Evolutionary conservation across 768 basidiomycete species (phyloP), one percentile per base, ranked within the genome.

Genomic region (Neoboletus magnificus): DNA sequence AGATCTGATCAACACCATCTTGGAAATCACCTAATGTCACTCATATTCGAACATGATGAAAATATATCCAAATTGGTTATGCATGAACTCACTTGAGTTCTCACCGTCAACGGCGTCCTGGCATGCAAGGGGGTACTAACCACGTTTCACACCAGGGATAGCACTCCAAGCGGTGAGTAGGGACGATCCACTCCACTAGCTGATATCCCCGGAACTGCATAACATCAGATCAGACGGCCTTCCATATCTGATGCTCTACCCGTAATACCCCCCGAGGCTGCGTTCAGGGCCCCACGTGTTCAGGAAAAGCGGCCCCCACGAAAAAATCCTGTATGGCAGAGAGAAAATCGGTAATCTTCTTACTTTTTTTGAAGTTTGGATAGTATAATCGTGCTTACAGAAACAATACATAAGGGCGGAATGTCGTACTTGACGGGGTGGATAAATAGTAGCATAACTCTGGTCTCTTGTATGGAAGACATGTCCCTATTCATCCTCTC

Each of bases 381-480:
- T 29, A 9, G 9, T 29, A 16, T n/a, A 44, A 29, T 6, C 11
- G 13, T 27, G 25, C 10, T 20, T 2, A 29, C 32, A 20, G 13
- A 16, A 49, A 36, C 8, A 25, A 13, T 13, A 16, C 12, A 2
- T 27, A 2, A 2, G 2, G 12, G 8, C 27, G 36, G 25, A 12
- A n/a, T 44, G n/a, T 45, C 29, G 20, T 29, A 25, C 25, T 20
- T 1, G 27, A 33, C 25, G 22, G 12, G 29, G 7, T 10, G 33
- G 15, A 61, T 61, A 61, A 49, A 61, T 61, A 56, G 48, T 1
- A 0, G 10, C 4, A 1, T 11, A 2, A 29, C 20, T 15, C 47
- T 11, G 1, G 2, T 25, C 15, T 9, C 20, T n/a, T 8, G n/a
- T 23, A 35, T 18, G n/a, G 20, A 22, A 11, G 15, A 13, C 36